phyloP scores from a whole-genome alignment of 1,284 basidiomycete genomes.

The Puccinia novopanici region DNA sequence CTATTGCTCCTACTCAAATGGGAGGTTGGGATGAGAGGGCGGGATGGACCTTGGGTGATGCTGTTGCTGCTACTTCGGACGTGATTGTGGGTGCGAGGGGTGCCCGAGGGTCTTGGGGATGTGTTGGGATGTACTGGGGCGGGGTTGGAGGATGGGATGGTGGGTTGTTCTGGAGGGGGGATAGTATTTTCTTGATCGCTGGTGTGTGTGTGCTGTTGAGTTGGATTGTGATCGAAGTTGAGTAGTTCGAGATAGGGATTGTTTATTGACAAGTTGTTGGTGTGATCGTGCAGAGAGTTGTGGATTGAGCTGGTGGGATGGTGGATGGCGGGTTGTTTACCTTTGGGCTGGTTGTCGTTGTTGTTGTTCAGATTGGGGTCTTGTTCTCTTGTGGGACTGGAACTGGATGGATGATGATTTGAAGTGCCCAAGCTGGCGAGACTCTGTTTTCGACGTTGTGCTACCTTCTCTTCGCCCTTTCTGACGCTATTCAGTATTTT shows the following conservation, averaged over 20 bases:
- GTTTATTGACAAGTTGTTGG: neutral
- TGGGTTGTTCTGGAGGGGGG: neutral
- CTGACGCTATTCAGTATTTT: slow-evolving; percentile 44
- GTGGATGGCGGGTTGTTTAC: neutral
- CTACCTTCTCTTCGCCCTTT: slow-evolving; percentile 47
- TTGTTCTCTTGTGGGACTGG: neutral
- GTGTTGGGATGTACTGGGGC: neutral
- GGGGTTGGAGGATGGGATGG: neutral
- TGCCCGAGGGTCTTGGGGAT: neutral
- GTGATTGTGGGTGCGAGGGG: slow-evolving; percentile 7
- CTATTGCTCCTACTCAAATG: slow-evolving; percentile 15
- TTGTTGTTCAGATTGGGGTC: neutral
- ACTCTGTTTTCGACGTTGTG: slow-evolving; percentile 36
- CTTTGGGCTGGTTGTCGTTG: slow-evolving; percentile 1
- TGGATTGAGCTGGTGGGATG: neutral
- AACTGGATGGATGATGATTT: neutral
- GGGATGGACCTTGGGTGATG: neutral
- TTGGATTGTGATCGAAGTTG: neutral
- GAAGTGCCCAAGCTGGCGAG: slow-evolving; percentile 13
- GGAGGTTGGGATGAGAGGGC: slow-evolving; percentile 1
- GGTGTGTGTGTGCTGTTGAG: too few relatives aligned
- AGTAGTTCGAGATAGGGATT: slow-evolving; percentile 9
- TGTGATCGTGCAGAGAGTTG: neutral
- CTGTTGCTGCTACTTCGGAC: slow-evolving; percentile 29
- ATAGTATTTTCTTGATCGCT: neutral